Evolutionary conservation across 345 rosid genomes (phyloP).

Genomic region (Moringa oleifera): DNA sequence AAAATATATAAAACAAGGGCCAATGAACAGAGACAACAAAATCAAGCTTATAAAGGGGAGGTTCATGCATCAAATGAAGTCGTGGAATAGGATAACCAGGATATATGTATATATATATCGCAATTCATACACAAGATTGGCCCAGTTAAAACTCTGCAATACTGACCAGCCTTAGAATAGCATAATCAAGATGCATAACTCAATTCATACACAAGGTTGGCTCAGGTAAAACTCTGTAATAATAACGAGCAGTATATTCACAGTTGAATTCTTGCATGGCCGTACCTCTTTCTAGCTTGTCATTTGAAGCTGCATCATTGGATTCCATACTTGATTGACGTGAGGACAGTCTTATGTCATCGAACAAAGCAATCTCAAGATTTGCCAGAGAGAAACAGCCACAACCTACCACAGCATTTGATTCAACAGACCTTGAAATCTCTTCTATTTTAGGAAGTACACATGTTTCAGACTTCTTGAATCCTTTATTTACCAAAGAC

Average conservation of each 20-base stretch:
- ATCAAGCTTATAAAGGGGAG: no score
- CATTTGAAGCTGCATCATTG: constrained; percentile 7
- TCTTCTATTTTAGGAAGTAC: constrained; percentile 21
- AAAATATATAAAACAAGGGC: no score
- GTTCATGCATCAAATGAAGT: no score
- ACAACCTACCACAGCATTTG: constrained; percentile 14
- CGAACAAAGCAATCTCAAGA: constrained; percentile 44
- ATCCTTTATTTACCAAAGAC: constrained; percentile 36
- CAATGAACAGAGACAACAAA: no score
- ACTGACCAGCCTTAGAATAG: no score
- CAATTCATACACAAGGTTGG: not conserved
- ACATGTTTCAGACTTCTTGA: constrained; percentile 18
- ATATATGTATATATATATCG: no score
- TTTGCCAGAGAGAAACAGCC: constrained; percentile 28
- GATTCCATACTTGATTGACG: constrained; percentile 6
- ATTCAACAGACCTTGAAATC: constrained; percentile 21
- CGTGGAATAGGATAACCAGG: no score
- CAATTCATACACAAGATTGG: no score
- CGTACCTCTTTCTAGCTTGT: constrained; percentile 14
- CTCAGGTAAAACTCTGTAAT: not conserved
- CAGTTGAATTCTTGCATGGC: constrained; percentile 16
- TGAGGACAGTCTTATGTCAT: constrained; percentile 27
- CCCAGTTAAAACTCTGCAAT: no score
- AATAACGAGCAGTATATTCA: constrained; percentile 14
- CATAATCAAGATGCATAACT: no score